Base-by-base conservation (phyloP, 2,329 filamentous ascomycete genomes). In the Teratosphaeria gauchensis region DNA sequence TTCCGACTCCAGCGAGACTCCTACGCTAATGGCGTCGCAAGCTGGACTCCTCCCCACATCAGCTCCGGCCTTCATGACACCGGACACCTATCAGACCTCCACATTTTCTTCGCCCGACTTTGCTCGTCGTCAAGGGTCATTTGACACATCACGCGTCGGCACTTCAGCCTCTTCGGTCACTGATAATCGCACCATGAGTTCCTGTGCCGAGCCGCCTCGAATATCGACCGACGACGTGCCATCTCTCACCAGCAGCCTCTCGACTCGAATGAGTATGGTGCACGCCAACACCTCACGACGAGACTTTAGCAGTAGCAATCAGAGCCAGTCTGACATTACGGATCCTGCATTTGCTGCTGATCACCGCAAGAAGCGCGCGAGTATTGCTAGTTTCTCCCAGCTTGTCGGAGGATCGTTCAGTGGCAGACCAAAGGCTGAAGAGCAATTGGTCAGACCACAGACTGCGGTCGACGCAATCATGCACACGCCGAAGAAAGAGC, bases 181-280 rank as follows among this genome's bases (percentile, higher is more conserved):
- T 0, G 88, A 91, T 62, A 87, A 87, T 63, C 86, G 84, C 59
- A 83, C 79, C 42, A 86, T 89, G 69, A 84, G 85, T 59, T 90
- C 87, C 2, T 76, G 89, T 33, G 77, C 89, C 5, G 82, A 90
- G 72, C 87, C 90, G 66, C 76, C 81, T 11, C 84, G 88, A 53
- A 82, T 87, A 38, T 92, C 88, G 0, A 79, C 85, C 33, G 86
- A 88, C 62, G 88, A 89, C 64, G 84, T 89, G 14, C 87, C 88
- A 2, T 91, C 88, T 1, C 74, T 86, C 63, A 89, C 87, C 1
- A 90, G 87, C 68, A 90, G 86, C 68, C 85, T 87, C 64, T 91
- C 89, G 9, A 90, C 87, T 9, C 89, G 87, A 82, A 87, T 78
- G 19, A 82, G 86, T 6, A 82, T 84, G 53, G 85, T 89, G 64